Percentiles rank a stretch among this genome's conserved stretches.
These are phyloP conservation scores for Diddensiella caesifluorescens DNA, from an alignment of 805 yeast genomes.

Conservation along the genomic window DNA sequence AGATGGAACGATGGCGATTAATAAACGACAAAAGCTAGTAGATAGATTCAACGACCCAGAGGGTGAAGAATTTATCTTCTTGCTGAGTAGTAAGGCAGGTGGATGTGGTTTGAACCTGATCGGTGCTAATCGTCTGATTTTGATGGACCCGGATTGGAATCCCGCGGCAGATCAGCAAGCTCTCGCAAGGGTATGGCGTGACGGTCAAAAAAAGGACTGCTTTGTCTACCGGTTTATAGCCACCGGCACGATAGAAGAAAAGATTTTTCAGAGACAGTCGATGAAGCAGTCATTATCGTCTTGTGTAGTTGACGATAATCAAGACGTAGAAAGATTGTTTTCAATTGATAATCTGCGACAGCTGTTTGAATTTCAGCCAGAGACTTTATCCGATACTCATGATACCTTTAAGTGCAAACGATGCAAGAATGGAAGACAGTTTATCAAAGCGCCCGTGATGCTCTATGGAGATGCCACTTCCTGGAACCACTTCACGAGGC, in stretches of 20 bases:
- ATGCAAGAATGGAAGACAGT: conserved; percentile 61
- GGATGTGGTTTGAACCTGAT: conserved; percentile 97
- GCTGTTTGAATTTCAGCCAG: conserved; percentile 62
- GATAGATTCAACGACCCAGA: conserved; percentile 89
- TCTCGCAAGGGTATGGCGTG: conserved; percentile 96
- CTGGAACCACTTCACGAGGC: conserved; percentile 85
- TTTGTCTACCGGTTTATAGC: conserved; percentile 89
- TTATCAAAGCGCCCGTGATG: conserved; percentile 71
- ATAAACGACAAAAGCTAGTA: conserved; percentile 87
- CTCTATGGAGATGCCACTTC: conserved; percentile 95
- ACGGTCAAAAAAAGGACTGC: conserved; percentile 96
- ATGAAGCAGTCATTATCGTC: conserved; percentile 90
- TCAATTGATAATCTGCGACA: conserved; percentile 74
- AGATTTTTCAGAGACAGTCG: conserved; percentile 90
- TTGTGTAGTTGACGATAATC: conserved; percentile 94
- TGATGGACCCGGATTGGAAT: conserved; percentile 95
- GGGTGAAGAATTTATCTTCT: conserved; percentile 78
- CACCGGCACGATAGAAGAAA: conserved; percentile 94
- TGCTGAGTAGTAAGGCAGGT: conserved; percentile 93
- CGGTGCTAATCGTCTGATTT: conserved; percentile 86
- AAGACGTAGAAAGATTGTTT: conserved; percentile 88
- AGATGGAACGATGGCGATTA: conserved; percentile 90
- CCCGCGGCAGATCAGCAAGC: conserved; percentile 99
- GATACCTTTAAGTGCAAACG: conserved; percentile 85
- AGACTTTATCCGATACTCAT: conserved; percentile 83